These are phyloP conservation scores for Cadophora sp. DNA, from an alignment of 2,329 filamentous ascomycete genomes.

Conservation along the genomic window DNA sequence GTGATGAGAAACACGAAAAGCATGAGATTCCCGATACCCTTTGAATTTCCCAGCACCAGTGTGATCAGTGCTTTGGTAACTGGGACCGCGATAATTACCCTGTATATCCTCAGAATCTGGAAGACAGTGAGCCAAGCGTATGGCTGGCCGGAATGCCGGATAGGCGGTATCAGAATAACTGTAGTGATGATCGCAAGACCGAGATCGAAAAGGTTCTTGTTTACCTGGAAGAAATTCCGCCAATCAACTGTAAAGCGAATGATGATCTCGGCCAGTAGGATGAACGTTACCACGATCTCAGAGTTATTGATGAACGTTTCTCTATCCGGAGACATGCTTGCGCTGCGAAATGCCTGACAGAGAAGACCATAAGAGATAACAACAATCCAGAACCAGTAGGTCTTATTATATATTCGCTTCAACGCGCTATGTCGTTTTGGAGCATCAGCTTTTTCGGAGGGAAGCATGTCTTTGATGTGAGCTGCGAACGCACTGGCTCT, in stretches of 20 bases:
- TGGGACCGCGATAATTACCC: constrained; percentile 87
- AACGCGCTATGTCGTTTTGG: constrained; percentile 55
- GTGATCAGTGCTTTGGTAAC: constrained; percentile 87
- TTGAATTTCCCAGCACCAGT: constrained; percentile 87
- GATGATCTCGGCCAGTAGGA: constrained; percentile 83
- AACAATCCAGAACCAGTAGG: constrained; percentile 77
- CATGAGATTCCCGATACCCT: constrained; percentile 92
- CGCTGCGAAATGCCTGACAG: constrained; percentile 77
- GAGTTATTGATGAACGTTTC: constrained; percentile 71
- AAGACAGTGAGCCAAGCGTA: constrained; percentile 94
- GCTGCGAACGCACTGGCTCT: constrained; percentile 91
- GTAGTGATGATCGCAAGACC: constrained; percentile 80
- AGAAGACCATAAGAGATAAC: constrained; percentile 84
- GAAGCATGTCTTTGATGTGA: constrained; percentile 58
- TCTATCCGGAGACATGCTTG: constrained; percentile 71
- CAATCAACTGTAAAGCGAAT: constrained; percentile 81
- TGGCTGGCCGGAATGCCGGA: constrained; percentile 71
- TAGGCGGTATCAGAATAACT: constrained; percentile 83
- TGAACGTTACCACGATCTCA: constrained; percentile 77
- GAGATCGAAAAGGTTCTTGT: constrained; percentile 82
- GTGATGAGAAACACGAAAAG: constrained; percentile 96
- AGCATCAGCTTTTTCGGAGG: constrained; percentile 42
- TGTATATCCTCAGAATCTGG: constrained; percentile 90
- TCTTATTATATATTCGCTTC: constrained; percentile 77
- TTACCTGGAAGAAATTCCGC: constrained; percentile 77